Conservation (phyloP, 768 basidiomycete species). For the Clitopilus hobsonii region DNA sequence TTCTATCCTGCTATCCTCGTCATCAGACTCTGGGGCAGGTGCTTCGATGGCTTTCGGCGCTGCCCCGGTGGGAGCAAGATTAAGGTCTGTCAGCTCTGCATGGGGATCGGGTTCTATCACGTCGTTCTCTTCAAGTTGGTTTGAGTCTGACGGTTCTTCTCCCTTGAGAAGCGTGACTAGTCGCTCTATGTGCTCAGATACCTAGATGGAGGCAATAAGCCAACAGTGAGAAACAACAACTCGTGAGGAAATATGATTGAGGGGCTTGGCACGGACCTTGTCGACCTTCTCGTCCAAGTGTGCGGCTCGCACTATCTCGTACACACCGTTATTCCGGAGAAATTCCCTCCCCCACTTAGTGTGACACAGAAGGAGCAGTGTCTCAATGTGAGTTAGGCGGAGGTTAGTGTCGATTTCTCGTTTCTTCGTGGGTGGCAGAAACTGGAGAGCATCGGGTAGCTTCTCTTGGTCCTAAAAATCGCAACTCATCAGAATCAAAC, state of each 20-base stretch:
- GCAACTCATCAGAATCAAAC: not conserved
- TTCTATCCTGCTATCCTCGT: conserved; percentile 71
- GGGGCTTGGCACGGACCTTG: conserved; percentile 41
- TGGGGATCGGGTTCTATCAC: conserved; percentile 12
- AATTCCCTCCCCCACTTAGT: conserved; percentile 86
- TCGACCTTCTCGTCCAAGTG: conserved; percentile 81
- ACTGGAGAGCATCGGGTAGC: conserved; percentile 78
- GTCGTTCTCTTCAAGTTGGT: conserved; percentile 29
- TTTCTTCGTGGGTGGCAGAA: conserved; percentile 79
- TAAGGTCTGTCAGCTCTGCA: conserved; percentile 15
- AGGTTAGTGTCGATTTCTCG: conserved; percentile 77
- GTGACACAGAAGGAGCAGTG: conserved; percentile 82
- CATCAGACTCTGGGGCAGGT: conserved; percentile 35
- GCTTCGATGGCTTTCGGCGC: conserved; percentile 13
- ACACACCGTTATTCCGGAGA: conserved; percentile 76
- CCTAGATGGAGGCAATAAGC: conserved; percentile 34
- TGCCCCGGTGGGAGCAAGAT: conserved; percentile 5
- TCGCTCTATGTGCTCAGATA: conserved; percentile 83
- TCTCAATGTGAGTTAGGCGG: conserved; percentile 84
- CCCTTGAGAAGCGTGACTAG: conserved; percentile 84
- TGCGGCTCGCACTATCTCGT: conserved; percentile 74
- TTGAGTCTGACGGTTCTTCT: conserved; percentile 54
- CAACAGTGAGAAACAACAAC: not conserved
- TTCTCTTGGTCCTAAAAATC: conserved; percentile 77
- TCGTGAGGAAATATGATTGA: not conserved